Evolutionary conservation across 768 basidiomycete species (phyloP), one percentile per base, ranked within the genome.

Genomic region (Lentinula sp.): DNA sequence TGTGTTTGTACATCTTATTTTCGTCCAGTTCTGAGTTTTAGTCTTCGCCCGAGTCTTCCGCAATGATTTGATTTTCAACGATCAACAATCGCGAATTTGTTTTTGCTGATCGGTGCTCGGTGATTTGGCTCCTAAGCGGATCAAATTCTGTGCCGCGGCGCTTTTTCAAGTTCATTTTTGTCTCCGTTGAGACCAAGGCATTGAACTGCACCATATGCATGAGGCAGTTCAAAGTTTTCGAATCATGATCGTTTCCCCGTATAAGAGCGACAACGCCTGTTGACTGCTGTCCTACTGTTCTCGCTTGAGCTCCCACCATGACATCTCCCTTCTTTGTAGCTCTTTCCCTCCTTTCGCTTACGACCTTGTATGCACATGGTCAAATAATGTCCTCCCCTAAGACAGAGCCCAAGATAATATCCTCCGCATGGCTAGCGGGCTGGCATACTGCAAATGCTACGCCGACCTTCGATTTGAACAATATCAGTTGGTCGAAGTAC

Each of bases 401-500:
- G 28, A 6, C 46, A 16, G 39, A 51, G 23, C 16, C 48, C 35
- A 15, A 45, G 35, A 28, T 58, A 53, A 75, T 87, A 15, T 76
- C 85, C 2, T 72, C 79, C 16, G 77, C 82, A 8, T 91, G 86
- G 86, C 90, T 82, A 65, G 84, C 88, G 33, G 84, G 85, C 49
- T 92, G 85, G 85, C 85, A 87, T 67, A 70, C 81, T 28, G 71
- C 69, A 6, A 64, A 71, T 36, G 41, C 72, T 0, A 86, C 85
- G 65, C 74, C 81, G 0, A 50, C 36, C 9, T 60, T 60, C n/a
- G 50, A 33, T 8, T 74, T 86, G 32, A 72, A 77, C 28, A 74
- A 81, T 45, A 77, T 92, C 65, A 77, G 76, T 61, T 92, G 90
- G 90, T 68, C 69, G 4, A 81, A 81, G 72, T 91, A 90, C 72